Conservation (phyloP, 2,329 filamentous ascomycete species). For the Calcarisporium arbuscula region DNA sequence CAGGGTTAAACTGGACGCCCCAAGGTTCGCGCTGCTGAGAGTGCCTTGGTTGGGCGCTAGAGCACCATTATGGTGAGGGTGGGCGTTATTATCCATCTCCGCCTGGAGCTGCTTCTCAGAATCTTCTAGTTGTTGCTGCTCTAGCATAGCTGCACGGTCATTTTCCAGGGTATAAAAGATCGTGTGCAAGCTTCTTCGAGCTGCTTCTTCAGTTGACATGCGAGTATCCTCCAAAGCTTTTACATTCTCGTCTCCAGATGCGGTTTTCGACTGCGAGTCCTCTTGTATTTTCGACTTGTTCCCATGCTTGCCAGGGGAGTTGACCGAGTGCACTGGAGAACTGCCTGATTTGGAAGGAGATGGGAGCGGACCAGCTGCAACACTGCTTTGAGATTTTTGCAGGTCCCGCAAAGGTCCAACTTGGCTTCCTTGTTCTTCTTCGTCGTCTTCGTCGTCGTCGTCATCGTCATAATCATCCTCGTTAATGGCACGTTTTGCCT, state of each 20-base stretch:
- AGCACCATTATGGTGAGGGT: conserved; percentile 42
- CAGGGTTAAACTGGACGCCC: conserved; percentile 88
- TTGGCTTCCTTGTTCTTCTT: conserved; percentile 53
- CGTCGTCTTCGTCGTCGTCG: conserved; percentile 67
- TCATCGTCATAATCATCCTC: conserved; percentile 86
- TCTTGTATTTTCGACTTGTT: conserved; percentile 48
- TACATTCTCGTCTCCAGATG: conserved; percentile 78
- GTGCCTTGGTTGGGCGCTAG: conserved; percentile 70
- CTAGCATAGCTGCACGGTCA: conserved; percentile 91
- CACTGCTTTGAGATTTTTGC: conserved; percentile 45
- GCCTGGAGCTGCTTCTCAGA: conserved; percentile 94
- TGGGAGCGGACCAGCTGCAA: conserved; percentile 51
- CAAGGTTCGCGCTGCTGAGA: conserved; percentile 87
- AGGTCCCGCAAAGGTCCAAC: conserved; percentile 42
- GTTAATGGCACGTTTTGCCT: conserved; percentile 69
- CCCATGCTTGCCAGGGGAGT: conserved; percentile 52
- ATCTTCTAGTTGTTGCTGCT: conserved; percentile 94
- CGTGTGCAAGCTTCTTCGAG: conserved; percentile 84
- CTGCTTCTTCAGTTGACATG: conserved; percentile 82
- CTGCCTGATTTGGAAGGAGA: conserved; percentile 66
- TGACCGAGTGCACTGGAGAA: conserved; percentile 56
- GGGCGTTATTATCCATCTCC: conserved; percentile 71
- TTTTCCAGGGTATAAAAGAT: conserved; percentile 94
- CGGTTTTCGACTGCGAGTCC: conserved; percentile 47
- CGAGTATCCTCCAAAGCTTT: conserved; percentile 91